Conservation (phyloP, 1,284 basidiomycete genomes). For the Cryptococcus neoformans region DNA sequence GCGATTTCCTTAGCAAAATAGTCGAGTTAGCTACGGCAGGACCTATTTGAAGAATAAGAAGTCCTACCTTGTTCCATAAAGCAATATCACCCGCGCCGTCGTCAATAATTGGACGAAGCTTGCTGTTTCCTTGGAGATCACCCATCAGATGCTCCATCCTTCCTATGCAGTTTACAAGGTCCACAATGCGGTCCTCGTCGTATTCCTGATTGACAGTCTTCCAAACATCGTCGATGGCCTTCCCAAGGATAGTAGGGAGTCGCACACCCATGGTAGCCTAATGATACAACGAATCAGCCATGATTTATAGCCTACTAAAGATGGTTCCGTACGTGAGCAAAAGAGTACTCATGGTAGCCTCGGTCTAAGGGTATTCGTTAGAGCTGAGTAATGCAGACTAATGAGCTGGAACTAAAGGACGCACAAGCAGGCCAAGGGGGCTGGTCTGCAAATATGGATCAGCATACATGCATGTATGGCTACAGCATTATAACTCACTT, state of each 20-base stretch:
- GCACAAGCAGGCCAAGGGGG: conserved; percentile 88
- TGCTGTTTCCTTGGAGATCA: conserved; percentile 73
- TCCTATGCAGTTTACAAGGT: conserved; percentile 83
- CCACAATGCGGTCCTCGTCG: conserved; percentile 78
- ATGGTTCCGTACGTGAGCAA: conserved; percentile 62
- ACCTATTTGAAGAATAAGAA: not conserved
- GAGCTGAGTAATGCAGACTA: not conserved
- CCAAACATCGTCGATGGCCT: conserved; percentile 90
- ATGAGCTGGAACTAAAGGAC: conserved; percentile 1
- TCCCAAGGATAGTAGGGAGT: conserved; percentile 91
- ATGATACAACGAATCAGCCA: not conserved
- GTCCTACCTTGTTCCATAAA: conserved; percentile 82
- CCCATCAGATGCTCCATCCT: conserved; percentile 79
- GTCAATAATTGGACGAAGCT: conserved; percentile 81
- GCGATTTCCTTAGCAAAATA: conserved; percentile 63
- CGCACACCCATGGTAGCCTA: conserved; percentile 86
- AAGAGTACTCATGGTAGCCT: conserved; percentile 94
- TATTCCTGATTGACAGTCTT: conserved; percentile 83
- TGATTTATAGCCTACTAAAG: not conserved
- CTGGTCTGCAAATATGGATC: conserved; percentile 57
- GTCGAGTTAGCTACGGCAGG: not conserved
- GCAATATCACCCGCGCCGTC: conserved; percentile 92
- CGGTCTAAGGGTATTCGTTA: conserved; percentile 52
- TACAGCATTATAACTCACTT: conserved; percentile 26
- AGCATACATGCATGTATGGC: not conserved